These are phyloP conservation scores for Tylopilus cervinicoccineus DNA, from an alignment of 768 basidiomycete genomes.

Conservation along the genomic window DNA sequence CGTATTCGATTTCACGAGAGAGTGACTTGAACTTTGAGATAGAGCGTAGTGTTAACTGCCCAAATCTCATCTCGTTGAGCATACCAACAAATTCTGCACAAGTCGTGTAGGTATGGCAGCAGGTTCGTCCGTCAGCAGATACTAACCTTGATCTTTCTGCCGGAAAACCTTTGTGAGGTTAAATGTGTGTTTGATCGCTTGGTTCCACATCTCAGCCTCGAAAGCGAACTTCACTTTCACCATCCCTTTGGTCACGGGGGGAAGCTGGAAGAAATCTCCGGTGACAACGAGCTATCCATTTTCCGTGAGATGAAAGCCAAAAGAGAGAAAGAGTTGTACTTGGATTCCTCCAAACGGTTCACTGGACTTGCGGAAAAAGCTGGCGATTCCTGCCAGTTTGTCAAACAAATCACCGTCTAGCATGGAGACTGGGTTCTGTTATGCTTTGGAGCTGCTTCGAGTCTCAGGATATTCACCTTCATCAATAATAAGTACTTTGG, in stretches of 20 bases:
- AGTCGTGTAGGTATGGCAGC: slow-evolving; percentile 3
- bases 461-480: slow-evolving; percentile 48
- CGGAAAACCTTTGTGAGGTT: slow-evolving; percentile 96
- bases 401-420: slow-evolving; percentile 91
- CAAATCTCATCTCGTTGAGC: slow-evolving; percentile 98
- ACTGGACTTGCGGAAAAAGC: slow-evolving; percentile 52
- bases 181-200: slow-evolving; percentile 74
- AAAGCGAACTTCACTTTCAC: slow-evolving; percentile 80
- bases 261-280: slow-evolving; percentile 98
- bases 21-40: slow-evolving; percentile 68
- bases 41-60: slow-evolving; percentile 58
- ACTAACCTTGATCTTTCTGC: slow-evolving; percentile 83
- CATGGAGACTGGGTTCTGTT: slow-evolving; percentile 78
- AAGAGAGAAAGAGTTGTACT: slow-evolving; percentile 34
- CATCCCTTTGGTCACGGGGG: slow-evolving; percentile 75
- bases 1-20: slow-evolving; percentile 66
- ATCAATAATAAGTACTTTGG: slow-evolving; percentile 80
- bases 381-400: slow-evolving; percentile 75
- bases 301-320: neutral
- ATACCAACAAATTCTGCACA: slow-evolving; percentile 83
- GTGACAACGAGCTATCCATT: slow-evolving; percentile 73
- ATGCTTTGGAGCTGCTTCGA: neutral
- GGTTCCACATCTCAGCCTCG: slow-evolving; percentile 76
- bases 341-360: slow-evolving; percentile 94
- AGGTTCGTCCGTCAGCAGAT: neutral